Base-by-base conservation (phyloP, 495 filamentous ascomycete genomes). In the Lophiostoma macrostomum region DNA sequence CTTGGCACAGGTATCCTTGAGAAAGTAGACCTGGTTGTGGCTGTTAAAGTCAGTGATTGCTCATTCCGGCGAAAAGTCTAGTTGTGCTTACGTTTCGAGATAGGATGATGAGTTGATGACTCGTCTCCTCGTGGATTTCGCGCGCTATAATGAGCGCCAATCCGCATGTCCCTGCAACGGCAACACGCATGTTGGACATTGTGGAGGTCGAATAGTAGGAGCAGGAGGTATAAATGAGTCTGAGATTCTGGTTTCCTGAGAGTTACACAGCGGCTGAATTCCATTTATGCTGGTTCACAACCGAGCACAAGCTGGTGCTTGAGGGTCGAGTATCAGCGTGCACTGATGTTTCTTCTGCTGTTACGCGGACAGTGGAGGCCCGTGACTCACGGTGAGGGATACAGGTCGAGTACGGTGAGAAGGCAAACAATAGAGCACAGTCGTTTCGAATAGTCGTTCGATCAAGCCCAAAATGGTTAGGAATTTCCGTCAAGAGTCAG, bases 111-210 rank as follows among this genome's bases (percentile, higher is more conserved):
- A 87, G 74, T 24, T 83, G 76, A 67, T 90, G 81, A 19, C 72
- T 76, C 25, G 76, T 82, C 37, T 79, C 69, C 28, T 67, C 60
- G 14, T 77, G 70, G 45, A 88, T 67, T 56, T 77, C 76, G 37
- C 76, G 70, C 25, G 80, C 82, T 39, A 90, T 79, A 39, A 80
- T 70, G 55, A 75, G 79, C 48, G 84, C 84, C 39, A 90, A 72
- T 50, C 82, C 83, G 59, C 83, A 81, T 40, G 79, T 83, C 22
- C 86, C 86, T 43, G 84, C 86, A 53, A 90, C 80, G 48, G 83
- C 86, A 64, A 90, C 79, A 69, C 81, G 78, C 79, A 87, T 87
- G 13, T 28, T 58, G 25, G 48, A 53, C 60, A 58, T 63, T 7
- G 14, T 55, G 6, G 48, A 31, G 11, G 11, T 40, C 16, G 18